Percentiles rank a stretch among this genome's conserved stretches.
phyloP scores from a whole-genome alignment of 129 eudicot species.

The Helichrysum umbraculigerum region DNA sequence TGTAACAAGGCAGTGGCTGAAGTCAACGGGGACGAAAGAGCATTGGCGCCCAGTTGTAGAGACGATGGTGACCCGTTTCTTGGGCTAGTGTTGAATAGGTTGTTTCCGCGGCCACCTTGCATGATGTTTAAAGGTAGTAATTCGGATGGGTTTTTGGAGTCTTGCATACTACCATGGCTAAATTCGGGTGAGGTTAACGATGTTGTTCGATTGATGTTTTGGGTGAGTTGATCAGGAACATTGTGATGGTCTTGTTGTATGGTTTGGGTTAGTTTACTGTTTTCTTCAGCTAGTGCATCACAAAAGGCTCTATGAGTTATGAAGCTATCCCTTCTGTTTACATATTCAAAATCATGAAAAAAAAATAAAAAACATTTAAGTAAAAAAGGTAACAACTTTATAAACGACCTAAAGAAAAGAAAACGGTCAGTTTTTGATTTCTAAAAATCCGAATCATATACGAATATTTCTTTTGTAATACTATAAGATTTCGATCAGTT shows the following conservation, averaged over 20 bases:
- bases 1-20: constrained; percentile 46
- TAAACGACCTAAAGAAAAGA: no score
- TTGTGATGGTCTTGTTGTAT: constrained; percentile 34
- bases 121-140: constrained; percentile 37
- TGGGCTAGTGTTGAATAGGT: constrained; percentile 21
- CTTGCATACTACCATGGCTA: constrained; percentile 32
- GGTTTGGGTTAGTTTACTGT: constrained; percentile 36
- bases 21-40: constrained; percentile 36
- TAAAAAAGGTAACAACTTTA: background rate
- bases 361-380: background rate
- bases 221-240: constrained; percentile 19
- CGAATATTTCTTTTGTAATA: no score
- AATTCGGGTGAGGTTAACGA: constrained; percentile 40
- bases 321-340: constrained; percentile 46
- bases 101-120: constrained; percentile 34
- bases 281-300: constrained; percentile 47
- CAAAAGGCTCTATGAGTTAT: constrained; percentile 51
- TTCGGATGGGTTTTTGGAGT: constrained; percentile 29
- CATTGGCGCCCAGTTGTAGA: constrained; percentile 33
- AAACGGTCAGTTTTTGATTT: no score
- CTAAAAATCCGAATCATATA: background rate
- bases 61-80: constrained; percentile 33
- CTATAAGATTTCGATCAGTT: background rate
- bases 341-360: constrained; percentile 1
- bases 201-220: constrained; percentile 31